Evolutionary conservation across 345 rosid species (phyloP), one percentile per base, ranked within the genome.

Genomic region (Noccaea bulbosa): DNA sequence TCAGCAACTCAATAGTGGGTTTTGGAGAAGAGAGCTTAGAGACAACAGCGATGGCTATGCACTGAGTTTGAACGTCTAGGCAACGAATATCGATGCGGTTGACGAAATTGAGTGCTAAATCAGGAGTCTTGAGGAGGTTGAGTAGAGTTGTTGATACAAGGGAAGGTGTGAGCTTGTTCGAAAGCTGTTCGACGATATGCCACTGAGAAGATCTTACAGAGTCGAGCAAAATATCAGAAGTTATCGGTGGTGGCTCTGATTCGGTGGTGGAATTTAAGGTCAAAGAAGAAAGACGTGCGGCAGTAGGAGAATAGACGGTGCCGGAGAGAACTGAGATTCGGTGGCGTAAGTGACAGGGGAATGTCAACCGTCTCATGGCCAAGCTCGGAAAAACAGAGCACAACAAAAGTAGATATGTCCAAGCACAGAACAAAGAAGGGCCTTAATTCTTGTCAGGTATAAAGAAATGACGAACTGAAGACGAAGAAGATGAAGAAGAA

Each of bases 121-220:
- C 82, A 5, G 99, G 96, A 39, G 64, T 62, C 70, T 83, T 83
- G 11, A 72, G 67, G 74, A 94, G 89, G 61, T 17, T 56, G 7
- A 70, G 50, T 11, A 91, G 83, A 59, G 84, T 79, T 63, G 81
- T 6, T 52, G 88, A 76, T 40, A 87, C 61, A 39, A 84, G 68
- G 4, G 78, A 68, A 14, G 93, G 75, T 9, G 80, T 72, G 49
- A 91, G 67, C 5, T 75, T 81, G 40, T 66, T 55, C 3, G 86
- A 69, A 53, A 78, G 49, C 7, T 86, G 91, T 82, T 89, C 71
- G 92, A 93, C 62, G 77, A 81, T 75, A 83, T 89, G 88, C 97
- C 97, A 87, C 80, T 82, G 83, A 75, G 88, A 86, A 70, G 97
- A 81, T 34, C 43, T 76, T 41, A 84, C 66, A 0, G 77, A 83